Evolutionary conservation across 169 alveolate genomes (phyloP).

Genomic region (Babesia ovata): DNA sequence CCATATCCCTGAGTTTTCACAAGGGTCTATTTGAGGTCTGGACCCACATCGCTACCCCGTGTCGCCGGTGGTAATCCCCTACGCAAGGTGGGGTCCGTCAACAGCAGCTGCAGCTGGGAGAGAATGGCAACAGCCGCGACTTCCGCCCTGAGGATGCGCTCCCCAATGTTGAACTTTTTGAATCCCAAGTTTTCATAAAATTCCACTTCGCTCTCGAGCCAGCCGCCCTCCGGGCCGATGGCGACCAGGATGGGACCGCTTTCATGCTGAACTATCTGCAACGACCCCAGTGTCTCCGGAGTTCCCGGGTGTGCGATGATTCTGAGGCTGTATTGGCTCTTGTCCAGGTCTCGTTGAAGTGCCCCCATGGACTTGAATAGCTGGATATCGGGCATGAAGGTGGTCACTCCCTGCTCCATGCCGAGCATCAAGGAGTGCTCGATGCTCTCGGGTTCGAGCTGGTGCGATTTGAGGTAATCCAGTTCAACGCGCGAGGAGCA

Average conservation of each 20-base stretch:
- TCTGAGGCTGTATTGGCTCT: background rate
- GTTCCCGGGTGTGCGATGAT: conserved; percentile 62
- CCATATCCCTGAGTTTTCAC: background rate
- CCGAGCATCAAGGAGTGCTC: conserved; percentile 60
- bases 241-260: conserved; percentile 76
- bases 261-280: conserved; percentile 19
- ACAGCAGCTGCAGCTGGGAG: conserved; percentile 46
- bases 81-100: conserved; percentile 45
- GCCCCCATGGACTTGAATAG: conserved; percentile 50
- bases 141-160: conserved; percentile 60
- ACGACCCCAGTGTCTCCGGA: conserved; percentile 56
- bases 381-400: conserved; percentile 53
- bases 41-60: background rate
- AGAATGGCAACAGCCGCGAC: conserved; percentile 60
- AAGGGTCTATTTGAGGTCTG: background rate
- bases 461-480: conserved; percentile 65
- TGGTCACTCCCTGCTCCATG: conserved; percentile 66
- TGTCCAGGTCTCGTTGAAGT: conserved; percentile 17
- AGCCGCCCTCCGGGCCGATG: conserved; percentile 82
- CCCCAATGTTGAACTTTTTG: conserved; percentile 37
- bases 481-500: conserved; percentile 75
- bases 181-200: conserved; percentile 45
- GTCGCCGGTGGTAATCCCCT: conserved; percentile 32
- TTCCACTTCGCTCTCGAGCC: conserved; percentile 71
- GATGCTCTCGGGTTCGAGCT: conserved; percentile 38